Evolutionary conservation across 2,329 filamentous ascomycete species (phyloP), one percentile per base, ranked within the genome.

Genomic region (Sphaerulina vaccinii): DNA sequence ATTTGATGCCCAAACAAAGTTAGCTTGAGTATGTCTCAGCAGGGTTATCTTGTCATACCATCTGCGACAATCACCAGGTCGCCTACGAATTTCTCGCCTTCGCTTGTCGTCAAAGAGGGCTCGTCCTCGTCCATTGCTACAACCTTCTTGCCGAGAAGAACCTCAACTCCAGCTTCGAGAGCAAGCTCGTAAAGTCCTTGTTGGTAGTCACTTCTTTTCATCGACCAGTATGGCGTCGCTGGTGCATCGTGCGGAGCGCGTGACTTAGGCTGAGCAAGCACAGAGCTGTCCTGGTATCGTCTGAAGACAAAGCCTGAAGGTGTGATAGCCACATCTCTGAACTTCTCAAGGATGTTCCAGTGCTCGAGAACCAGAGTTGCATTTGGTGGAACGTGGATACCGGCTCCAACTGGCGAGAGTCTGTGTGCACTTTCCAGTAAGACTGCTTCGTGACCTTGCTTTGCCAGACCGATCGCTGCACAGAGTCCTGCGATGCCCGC

Each of bases 201-300:
- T 22, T 48, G 45, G 36, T 48, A 48, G 35, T 48, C 45, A 18
- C 45, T 48, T 32, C 45, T 22, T 23, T 48, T 48, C 35, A 48
- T 39, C 7, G 45, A 29, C 45, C 45, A 48, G 35, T 48, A 39
- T 32, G 45, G 45, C 4, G 45, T 24, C 18, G 11, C 33, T 3
- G 22, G 23, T 16, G 15, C 10, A 32, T n/a, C 21, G 23, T 38
- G 18, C 15, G 22, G 21, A 2, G 24, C 13, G 9, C 22, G 35
- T 33, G 33, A 36, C 23, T 15, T 48, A 3, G 43, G 35, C 27
- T 40, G 35, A 16, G 35, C 36, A 21, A 48, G 35, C 8, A 40
- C 21, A 19, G 45, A 39, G 16, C 45, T 40, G 23, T 48, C 23
- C 7, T 40, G 15, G 27, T 48, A 48, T 32, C 45, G 35, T 29